These are phyloP conservation scores for Candida nemodendra DNA, from an alignment of 805 yeast genomes.

Conservation along the genomic window DNA sequence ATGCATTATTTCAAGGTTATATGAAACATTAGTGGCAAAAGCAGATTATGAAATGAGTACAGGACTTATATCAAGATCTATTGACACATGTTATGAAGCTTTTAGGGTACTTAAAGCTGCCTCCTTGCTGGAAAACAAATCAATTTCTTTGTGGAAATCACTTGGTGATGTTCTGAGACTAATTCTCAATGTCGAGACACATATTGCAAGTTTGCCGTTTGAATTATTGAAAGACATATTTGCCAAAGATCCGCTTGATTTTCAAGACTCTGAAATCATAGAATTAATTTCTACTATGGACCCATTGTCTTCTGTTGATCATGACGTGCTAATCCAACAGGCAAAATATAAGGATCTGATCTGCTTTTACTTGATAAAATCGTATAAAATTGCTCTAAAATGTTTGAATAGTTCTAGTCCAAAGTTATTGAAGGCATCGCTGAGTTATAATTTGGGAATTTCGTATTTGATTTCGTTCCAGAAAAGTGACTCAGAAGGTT, in stretches of 20 bases:
- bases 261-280: constrained; percentile 4
- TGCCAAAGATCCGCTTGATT: background rate
- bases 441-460: constrained; percentile 69
- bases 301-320: constrained; percentile 27
- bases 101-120: constrained; percentile 29
- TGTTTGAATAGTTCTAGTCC: constrained; percentile 37
- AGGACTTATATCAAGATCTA: constrained; percentile 70
- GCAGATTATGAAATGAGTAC: constrained; percentile 49
- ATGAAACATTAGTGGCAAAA: constrained; percentile 55
- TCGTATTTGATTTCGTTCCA: constrained; percentile 51
- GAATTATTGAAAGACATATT: constrained; percentile 31
- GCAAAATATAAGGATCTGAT: constrained; percentile 5
- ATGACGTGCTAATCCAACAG: constrained; percentile 13
- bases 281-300: constrained; percentile 2
- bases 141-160: constrained; percentile 65
- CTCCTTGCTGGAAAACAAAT: constrained; percentile 24
- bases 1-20: constrained; percentile 50
- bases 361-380: constrained; percentile 39
- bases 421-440: constrained; percentile 52
- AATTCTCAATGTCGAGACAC: constrained; percentile 54
- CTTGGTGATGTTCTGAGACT: constrained; percentile 57
- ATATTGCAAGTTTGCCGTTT: constrained; percentile 49
- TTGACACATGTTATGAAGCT: constrained; percentile 42
- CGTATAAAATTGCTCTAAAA: constrained; percentile 45
- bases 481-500: constrained; percentile 19